Percentiles rank a stretch among this genome's conserved stretches.
phyloP scores from a whole-genome alignment of 2,329 filamentous ascomycete species.

The Penicillium sumatraense region DNA sequence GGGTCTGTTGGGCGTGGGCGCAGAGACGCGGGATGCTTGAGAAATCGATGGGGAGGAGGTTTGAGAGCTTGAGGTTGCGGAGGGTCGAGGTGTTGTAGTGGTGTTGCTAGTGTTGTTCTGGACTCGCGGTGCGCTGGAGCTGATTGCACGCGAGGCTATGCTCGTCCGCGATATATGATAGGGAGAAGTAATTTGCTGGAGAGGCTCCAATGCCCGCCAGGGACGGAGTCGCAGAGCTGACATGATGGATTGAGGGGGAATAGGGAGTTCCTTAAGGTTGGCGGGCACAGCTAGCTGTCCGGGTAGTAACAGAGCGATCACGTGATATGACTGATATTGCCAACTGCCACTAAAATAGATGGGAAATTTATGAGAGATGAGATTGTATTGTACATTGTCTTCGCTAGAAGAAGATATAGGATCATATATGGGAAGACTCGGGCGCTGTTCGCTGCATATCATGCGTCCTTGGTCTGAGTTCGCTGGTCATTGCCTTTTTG shows the following conservation, averaged over 20 bases:
- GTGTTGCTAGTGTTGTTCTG: conserved; percentile 8
- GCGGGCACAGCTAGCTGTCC: background rate
- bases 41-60: conserved; percentile 16
- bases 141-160: conserved; percentile 17
- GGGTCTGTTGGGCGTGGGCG: conserved; percentile 31
- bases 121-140: conserved; percentile 19
- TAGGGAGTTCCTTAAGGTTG: conserved; percentile 9
- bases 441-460: conserved; percentile 3
- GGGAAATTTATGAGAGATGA: background rate
- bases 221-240: conserved; percentile 26
- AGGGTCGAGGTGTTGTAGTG: background rate
- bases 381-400: background rate
- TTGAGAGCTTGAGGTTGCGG: conserved; percentile 17
- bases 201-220: conserved; percentile 22
- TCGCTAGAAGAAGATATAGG: background rate
- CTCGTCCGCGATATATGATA: conserved; percentile 19
- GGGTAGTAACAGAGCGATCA: conserved; percentile 14
- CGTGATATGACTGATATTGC: conserved; percentile 24
- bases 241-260: conserved; percentile 23
- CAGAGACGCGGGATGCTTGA: conserved; percentile 20
- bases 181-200: conserved; percentile 17
- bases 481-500: conserved; percentile 82
- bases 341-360: background rate
- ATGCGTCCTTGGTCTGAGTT: conserved; percentile 75
- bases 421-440: background rate